Base-by-base conservation (phyloP, 1,284 basidiomycete species). In the Ceratobasidium sp. region DNA sequence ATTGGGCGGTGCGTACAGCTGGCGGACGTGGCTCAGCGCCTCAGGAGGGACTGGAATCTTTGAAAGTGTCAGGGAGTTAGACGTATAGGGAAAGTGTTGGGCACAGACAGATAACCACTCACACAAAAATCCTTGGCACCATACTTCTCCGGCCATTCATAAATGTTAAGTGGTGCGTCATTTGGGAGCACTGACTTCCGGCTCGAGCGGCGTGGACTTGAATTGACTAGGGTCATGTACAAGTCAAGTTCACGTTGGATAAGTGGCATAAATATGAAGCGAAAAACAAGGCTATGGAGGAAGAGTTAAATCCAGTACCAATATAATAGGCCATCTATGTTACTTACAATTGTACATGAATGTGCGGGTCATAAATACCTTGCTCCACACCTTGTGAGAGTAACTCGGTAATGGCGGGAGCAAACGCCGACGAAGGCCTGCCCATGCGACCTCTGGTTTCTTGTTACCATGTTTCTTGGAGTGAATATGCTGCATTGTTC, bases 401-500 rank as follows among this genome's bases (percentile, higher is more conserved):
- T 35, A 38, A 3, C n/a, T n/a, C 80, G 70, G n/a, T n/a, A 78
- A 81, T 0, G 78, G 79, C 6, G 76, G 78, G 0, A 75, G 35
- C 60, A 74, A 81, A 3, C 74, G 32, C 0, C 71, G 68, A 0
- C 76, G 71, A 4, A 80, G 57, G 2, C 74, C 64, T 0, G 71
- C 75, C 81, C 80, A 82, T 2, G 69, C 64, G 5, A 76, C 76
- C 67, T 82, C 80, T 3, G 78, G 74, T 65, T 77, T 79, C 42
- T 81, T 74, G 69, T 82, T 82, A 6, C 62, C 75, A 31, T 79
- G 74, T 3, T 76, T 71, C 0, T 71, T 32, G 73, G 74, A 77
- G 72, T 74, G 81, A 0, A 74, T 62, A 69, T 82, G 80, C 56
- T 82, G 79, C 0, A 80, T 58, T 4, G 79, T 79, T 0, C 72